Percentiles rank a stretch among this genome's conserved stretches.
Evolutionary conservation across 805 yeast genomes (phyloP).

Genomic region (Candida rishiriensis): DNA sequence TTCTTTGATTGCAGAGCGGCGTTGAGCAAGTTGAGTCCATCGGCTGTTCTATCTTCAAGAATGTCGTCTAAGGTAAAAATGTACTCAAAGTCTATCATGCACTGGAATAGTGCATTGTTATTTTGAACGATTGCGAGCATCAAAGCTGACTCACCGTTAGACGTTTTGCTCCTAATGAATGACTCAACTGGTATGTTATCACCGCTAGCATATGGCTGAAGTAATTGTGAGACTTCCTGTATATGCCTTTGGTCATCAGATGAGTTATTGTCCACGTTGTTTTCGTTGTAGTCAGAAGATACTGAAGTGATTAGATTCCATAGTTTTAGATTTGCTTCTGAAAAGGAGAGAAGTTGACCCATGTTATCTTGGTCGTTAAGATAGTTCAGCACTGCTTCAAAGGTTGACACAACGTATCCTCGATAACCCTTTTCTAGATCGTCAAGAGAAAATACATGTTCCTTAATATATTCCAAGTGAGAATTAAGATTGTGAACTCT

Average conservation of each 20-base stretch:
- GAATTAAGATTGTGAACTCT: constrained; percentile 53
- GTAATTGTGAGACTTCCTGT: constrained; percentile 7
- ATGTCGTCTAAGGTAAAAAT: constrained; percentile 65
- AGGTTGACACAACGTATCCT: constrained; percentile 77
- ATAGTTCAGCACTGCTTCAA: constrained; percentile 76
- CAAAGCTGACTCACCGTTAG: constrained; percentile 67
- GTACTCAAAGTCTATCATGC: constrained; percentile 40
- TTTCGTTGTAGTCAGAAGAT: constrained; percentile 19
- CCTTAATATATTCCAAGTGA: constrained; percentile 62
- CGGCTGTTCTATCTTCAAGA: constrained; percentile 53
- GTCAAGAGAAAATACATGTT: constrained; percentile 44
- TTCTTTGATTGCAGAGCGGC: constrained; percentile 57
- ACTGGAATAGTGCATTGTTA: constrained; percentile 40
- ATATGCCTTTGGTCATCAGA: constrained; percentile 13
- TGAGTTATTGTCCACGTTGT: constrained; percentile 14
- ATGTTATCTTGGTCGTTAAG: constrained; percentile 38
- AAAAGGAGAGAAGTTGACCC: constrained; percentile 34
- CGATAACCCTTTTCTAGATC: constrained; percentile 51
- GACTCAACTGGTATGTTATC: constrained; percentile 13
- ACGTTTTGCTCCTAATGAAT: constrained; percentile 36
- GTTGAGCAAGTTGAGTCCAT: constrained; percentile 53
- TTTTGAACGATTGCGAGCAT: constrained; percentile 53
- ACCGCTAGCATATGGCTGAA: constrained; percentile 11
- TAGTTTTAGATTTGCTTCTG: constrained; percentile 45
- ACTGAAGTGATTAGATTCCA: constrained; percentile 46